Base-by-base conservation (phyloP, 1,139 yeast species). In the Hemisphaericaspora lyxosophila region DNA sequence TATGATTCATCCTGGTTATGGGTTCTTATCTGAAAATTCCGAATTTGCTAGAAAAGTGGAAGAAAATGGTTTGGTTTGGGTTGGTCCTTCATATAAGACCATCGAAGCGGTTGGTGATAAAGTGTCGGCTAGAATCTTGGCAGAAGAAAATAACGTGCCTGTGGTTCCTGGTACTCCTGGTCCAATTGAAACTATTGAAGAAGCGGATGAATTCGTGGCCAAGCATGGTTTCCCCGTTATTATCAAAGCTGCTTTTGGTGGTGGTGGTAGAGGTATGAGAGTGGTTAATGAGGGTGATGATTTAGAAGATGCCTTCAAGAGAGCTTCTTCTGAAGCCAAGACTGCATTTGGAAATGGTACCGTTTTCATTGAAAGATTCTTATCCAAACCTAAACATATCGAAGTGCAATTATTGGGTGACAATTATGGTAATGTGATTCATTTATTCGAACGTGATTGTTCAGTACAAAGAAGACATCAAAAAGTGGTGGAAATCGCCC, bases 221-320 rank as follows among this genome's bases (percentile, higher is more conserved):
- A 56, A 87, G 64, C 76, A 90, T 62, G 98, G 99, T 18, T 90
- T 62, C 67, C 99, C 99, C 7, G 97, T 92, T 36, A 92, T 92
- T 63, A 90, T 92, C 66, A 92, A 92, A 70, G 98, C 99, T 31
- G 98, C 98, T 32, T 92, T 86, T 60, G 98, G 99, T 64, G 98
- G 98, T 70, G 98, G 98, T 75, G 98, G 99, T 59, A 83, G 98
- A 69, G 98, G 98, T 75, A 92, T 92, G 98, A 83, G 98, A 71
- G 97, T 92, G 38, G 98, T 94, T 35, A 78, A 95, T 59, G 97
- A 92, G 64, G 97, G 97, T 53, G 98, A 92, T 51, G 89, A 84
- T 59, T 81, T 92, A 46, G 82, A 64, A 37, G 97, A 92, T 62
- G 97, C 97, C 26, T 92, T 92, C 70, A 72, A 75, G 56, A 83